Evolutionary conservation across 495 filamentous ascomycete species (phyloP), one percentile per base, ranked within the genome.

Genomic region (Symbiotaphrina buchneri): DNA sequence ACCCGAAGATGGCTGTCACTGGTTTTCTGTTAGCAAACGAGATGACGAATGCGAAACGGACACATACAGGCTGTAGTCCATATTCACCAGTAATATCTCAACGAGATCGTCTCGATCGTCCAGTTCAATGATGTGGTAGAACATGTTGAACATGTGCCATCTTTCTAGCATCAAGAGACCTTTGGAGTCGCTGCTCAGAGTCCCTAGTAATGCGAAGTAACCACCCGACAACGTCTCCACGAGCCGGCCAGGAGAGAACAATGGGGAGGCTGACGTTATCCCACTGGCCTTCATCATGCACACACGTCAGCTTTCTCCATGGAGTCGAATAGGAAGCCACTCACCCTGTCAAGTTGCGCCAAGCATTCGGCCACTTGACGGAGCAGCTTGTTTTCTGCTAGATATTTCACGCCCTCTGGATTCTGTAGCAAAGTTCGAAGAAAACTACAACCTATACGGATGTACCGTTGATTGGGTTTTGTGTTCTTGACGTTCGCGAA

Each of bases 91-190:
- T 42, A 95, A 65, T 14, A 80, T 59, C 39, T 82, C 74, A 37
- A 93, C 77, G 26, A 97, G 59, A 44, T 97, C 87, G 27, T 85
- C 80, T 2, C 90, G 74, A 46, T 80, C 72, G 40, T 73, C 72
- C 13, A 93, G 61, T 42, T 95, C 90, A 33, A 91, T 67, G 42
- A 97, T 87, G 45, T 94, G 85, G 47, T 97, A 97, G 57, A 93
- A 84, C 80, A 95, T 95, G 49, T 94, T 95, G 46, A 92, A 74
- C 61, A 95, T 85, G 38, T 79, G 79, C 83, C 85, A 95, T 39
- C 81, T 61, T 44, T 92, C 84, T 48, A 97, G 71, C 66, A 95
- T 92, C 39, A 69, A 63, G 18, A 94, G 60, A 1, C 87, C 87
- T 35, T 69, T 76, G 0, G 59, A 49, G 47, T 92, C 80, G 26